phyloP scores from a whole-genome alignment of 164 flowering plant species.

The Dillenia turbinata region DNA sequence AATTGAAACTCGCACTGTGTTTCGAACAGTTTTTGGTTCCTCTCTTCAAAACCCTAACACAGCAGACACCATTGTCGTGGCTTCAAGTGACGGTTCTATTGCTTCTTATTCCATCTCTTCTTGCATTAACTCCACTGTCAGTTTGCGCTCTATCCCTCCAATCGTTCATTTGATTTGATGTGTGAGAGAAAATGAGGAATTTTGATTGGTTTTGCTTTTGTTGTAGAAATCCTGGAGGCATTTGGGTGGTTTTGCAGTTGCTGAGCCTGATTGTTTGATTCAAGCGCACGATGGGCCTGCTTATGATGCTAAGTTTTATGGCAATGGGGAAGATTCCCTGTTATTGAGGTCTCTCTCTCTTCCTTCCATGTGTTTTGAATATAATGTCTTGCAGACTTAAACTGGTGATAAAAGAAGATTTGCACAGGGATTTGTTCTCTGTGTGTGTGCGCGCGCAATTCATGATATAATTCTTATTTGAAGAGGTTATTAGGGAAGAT shows the following conservation, averaged over 20 bases:
- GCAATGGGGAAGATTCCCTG: conserved; percentile 59
- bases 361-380: no score
- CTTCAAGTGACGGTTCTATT: conserved; percentile 85
- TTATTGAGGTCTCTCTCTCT: conserved; percentile 40
- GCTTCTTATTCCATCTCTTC: conserved; percentile 81
- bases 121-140: conserved; percentile 42
- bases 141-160: conserved; percentile 4
- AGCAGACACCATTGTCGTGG: conserved; percentile 67
- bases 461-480: no score
- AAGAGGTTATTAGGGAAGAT: no score
- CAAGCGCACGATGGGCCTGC: conserved; percentile 89
- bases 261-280: conserved; percentile 55
- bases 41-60: conserved; percentile 49
- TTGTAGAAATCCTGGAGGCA: conserved; percentile 8
- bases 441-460: no score
- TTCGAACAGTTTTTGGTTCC: conserved; percentile 75
- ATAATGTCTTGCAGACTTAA: no score
- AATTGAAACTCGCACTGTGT: conserved; percentile 59
- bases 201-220: not conserved
- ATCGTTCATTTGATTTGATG: not conserved
- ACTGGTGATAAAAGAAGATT: no score
- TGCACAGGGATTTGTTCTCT: not conserved
- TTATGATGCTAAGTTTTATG: conserved; percentile 88
- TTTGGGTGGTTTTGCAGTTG: conserved; percentile 33
- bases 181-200: not conserved